Evolutionary conservation across 495 filamentous ascomycete species (phyloP).

Genomic region (Astrothelium macrocarpum): DNA sequence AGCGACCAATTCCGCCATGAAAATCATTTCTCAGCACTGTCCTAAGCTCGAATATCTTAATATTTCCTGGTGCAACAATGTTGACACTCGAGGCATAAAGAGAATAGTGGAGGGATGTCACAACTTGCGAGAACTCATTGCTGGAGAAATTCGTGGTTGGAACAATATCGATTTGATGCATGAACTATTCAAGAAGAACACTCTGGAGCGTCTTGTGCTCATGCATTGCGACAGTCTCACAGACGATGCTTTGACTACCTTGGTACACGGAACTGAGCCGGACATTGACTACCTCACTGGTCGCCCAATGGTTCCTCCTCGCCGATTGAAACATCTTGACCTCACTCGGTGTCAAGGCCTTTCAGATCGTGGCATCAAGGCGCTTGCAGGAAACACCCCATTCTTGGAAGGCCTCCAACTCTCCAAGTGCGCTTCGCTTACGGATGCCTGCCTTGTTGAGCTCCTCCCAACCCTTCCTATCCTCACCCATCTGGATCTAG

Average conservation of each 20-base stretch:
- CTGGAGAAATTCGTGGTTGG: conserved; percentile 74
- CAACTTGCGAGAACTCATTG: conserved; percentile 67
- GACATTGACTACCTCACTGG: conserved; percentile 70
- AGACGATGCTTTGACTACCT: conserved; percentile 57
- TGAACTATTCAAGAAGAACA: conserved; percentile 69
- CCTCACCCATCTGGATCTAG: conserved; percentile 80
- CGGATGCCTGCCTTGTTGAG: conserved; percentile 60
- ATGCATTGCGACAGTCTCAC: conserved; percentile 65
- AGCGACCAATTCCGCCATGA: conserved; percentile 77
- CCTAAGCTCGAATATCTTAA: conserved; percentile 73
- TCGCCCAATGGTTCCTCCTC: conserved; percentile 63
- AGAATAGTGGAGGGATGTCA: conserved; percentile 62
- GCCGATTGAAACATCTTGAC: conserved; percentile 76
- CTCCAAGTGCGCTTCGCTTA: conserved; percentile 58
- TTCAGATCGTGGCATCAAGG: conserved; percentile 57
- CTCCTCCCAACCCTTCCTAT: conserved; percentile 64
- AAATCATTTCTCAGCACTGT: conserved; percentile 76
- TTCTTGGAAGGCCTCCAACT: conserved; percentile 73
- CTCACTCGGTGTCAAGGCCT: conserved; percentile 66
- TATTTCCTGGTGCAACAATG: conserved; percentile 80
- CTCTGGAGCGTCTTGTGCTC: conserved; percentile 67
- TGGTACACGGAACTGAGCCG: conserved; percentile 64
- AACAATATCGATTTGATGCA: conserved; percentile 57
- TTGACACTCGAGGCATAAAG: conserved; percentile 73
- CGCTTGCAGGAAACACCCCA: conserved; percentile 65